Percentiles rank a stretch among this genome's conserved stretches.
Evolutionary conservation across 768 basidiomycete genomes (phyloP).

Genomic region (Boletales sp.): DNA sequence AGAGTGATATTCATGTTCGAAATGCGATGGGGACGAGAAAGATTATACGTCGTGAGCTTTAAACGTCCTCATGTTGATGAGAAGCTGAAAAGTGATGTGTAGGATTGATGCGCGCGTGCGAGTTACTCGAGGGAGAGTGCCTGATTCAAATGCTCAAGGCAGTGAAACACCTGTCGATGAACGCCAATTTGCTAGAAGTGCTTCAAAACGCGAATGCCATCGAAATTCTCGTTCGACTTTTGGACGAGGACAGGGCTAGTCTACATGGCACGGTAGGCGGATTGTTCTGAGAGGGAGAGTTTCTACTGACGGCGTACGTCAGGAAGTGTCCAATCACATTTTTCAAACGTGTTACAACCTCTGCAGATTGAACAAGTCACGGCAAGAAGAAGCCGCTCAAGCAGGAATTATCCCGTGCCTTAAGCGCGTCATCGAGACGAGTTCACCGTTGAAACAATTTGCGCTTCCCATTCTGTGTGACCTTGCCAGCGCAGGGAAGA

Average conservation of each 20-base stretch:
- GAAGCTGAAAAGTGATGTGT: slow-evolving; percentile 2
- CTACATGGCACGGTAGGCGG: slow-evolving; percentile 72
- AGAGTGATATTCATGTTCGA: slow-evolving; percentile 89
- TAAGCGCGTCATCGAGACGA: slow-evolving; percentile 82
- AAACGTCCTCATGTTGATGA: not conserved
- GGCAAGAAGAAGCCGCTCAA: slow-evolving; percentile 96
- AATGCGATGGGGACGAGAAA: slow-evolving; percentile 89
- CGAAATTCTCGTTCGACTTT: slow-evolving; percentile 80
- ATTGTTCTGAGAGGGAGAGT: not conserved
- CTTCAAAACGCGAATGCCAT: slow-evolving; percentile 95
- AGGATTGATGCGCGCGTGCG: slow-evolving; percentile 88
- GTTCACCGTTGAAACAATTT: slow-evolving; percentile 94
- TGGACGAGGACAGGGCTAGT: slow-evolving; percentile 77
- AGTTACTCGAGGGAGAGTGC: slow-evolving; percentile 82
- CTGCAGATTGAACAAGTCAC: slow-evolving; percentile 87
- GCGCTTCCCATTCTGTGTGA: slow-evolving; percentile 97
- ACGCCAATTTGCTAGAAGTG: slow-evolving; percentile 82
- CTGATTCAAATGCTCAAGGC: slow-evolving; percentile 90
- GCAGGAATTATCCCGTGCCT: slow-evolving; percentile 92
- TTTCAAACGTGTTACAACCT: slow-evolving; percentile 98
- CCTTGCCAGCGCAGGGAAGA: slow-evolving; percentile 92
- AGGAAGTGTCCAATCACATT: slow-evolving; percentile 97
- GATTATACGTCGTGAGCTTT: slow-evolving; percentile 76
- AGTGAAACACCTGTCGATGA: slow-evolving; percentile 96
- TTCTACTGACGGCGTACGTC: not conserved